Base-by-base conservation (phyloP, 2,329 filamentous ascomycete species). In the Trichothecium sympodiale region DNA sequence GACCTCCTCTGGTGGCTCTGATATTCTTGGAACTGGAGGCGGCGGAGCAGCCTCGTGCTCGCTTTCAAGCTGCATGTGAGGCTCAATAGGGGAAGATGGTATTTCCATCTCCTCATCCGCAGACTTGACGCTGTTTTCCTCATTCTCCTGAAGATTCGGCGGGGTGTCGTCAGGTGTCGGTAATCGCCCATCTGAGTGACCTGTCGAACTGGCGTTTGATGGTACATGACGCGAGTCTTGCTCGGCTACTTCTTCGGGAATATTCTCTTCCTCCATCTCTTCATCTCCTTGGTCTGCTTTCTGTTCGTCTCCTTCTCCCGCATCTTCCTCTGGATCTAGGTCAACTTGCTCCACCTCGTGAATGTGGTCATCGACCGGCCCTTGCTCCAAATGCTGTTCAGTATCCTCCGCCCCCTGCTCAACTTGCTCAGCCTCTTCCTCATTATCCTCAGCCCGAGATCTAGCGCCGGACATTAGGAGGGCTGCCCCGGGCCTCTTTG, bases 151-250 rank as follows among this genome's bases (percentile, higher is more conserved):
- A 13, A 47, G 38, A 16, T 63, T 60, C 2, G 64, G 62, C 13
- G 63, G 62, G 36, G 62, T 72, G 43, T 71, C 61, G 42, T 73
- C 69, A 36, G 69, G 69, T 29, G 69, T 72, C 40, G 68, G 66
- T 41, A 73, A 55, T 41, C 66, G 65, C 34, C 54, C 62, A 29
- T 58, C 60, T 41, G 54, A 60, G 46, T 47, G 59, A 45, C 55
- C 59, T 42, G 51, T 48, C 37, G 41, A 44, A 43, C 45, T 54
- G 41, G 39, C 49, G 41, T 54, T 52, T 7, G 55, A 60, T 33
- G 44, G 8, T 25, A 25, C 28, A 31, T 37, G 10, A 16, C 16
- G 17, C 15, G 17, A 6, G 9, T 38, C 32, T n/a, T 28, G 31
- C 27, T 31, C 35, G 17, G 13, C 33, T 8, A 38, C 28, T 26